Conservation (phyloP, 305 asterid species). For the Fraxinus xanthoxyloides region DNA sequence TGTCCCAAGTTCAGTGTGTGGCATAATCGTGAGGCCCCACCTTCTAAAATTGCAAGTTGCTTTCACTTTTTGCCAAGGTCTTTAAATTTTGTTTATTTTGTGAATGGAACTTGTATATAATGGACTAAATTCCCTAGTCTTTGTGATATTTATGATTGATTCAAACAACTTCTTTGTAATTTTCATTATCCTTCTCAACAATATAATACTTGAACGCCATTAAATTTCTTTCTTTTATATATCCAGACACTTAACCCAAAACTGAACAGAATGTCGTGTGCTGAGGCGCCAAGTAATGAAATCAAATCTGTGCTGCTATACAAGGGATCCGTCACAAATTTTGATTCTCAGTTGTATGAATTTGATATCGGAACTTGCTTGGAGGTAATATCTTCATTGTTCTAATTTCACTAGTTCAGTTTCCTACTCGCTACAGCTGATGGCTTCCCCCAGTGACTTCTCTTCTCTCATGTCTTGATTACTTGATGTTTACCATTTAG, state of each 20-base stretch:
- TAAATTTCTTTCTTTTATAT: not conserved
- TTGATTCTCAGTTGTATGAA: conserved; percentile 66
- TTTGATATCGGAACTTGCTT: conserved; percentile 92
- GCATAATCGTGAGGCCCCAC: not conserved
- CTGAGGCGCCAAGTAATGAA: conserved; percentile 39
- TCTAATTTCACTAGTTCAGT: not conserved
- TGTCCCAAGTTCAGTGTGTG: not conserved
- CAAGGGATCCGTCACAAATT: conserved; percentile 68
- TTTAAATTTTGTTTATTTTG: not conserved
- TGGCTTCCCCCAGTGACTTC: not conserved
- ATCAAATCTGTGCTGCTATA: conserved; percentile 73
- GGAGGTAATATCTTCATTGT: conserved; percentile 61
- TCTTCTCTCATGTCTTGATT: not conserved
- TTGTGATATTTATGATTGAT: not conserved
- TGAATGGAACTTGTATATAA: not conserved
- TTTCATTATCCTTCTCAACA: not conserved
- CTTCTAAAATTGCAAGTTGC: not conserved
- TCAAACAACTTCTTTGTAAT: not conserved
- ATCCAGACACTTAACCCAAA: conserved; percentile 78
- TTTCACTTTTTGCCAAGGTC: not conserved
- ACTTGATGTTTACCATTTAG: not conserved
- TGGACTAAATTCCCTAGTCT: not conserved
- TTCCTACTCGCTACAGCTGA: not conserved
- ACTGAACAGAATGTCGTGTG: conserved; percentile 44
- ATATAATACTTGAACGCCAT: not conserved